phyloP scores from a whole-genome alignment of 768 basidiomycete species.

The Lactarius deliciosus region DNA sequence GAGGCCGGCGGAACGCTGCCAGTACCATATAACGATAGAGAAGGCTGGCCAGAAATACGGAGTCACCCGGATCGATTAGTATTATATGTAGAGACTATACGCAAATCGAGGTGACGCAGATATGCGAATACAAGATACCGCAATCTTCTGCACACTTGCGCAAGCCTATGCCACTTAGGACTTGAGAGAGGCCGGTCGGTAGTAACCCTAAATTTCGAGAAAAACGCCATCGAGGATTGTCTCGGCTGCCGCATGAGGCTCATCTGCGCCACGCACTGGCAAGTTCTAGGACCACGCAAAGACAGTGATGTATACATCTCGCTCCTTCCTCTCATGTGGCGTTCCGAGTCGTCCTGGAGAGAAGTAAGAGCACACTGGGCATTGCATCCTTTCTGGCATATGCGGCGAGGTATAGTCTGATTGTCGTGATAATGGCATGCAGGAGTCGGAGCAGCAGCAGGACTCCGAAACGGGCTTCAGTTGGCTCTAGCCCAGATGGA shows the following conservation, averaged over 20 bases:
- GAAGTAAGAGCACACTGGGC: neutral
- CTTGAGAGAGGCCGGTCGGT: neutral
- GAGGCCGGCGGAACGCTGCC: too few species aligned
- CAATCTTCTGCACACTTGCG: conserved; percentile 10
- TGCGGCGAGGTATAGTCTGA: neutral
- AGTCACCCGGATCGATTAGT: neutral
- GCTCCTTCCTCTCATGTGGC: neutral
- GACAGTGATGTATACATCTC: neutral
- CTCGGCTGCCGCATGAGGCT: neutral
- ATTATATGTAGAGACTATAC: neutral
- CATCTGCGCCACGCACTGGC: neutral
- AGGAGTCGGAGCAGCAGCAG: too few species aligned
- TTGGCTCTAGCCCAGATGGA: neutral
- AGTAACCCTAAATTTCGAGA: neutral
- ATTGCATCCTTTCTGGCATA: neutral
- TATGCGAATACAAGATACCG: neutral
- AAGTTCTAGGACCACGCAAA: neutral
- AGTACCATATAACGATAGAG: conserved; percentile 13
- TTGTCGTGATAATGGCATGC: neutral
- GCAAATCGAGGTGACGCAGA: neutral
- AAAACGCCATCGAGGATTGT: neutral
- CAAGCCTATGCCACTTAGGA: neutral
- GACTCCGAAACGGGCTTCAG: neutral
- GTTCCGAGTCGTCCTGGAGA: neutral
- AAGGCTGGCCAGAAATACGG: too few species aligned